These are phyloP conservation scores for Stentor roeselii DNA, from an alignment of 73 alveolate genomes.

Conservation along the genomic window DNA sequence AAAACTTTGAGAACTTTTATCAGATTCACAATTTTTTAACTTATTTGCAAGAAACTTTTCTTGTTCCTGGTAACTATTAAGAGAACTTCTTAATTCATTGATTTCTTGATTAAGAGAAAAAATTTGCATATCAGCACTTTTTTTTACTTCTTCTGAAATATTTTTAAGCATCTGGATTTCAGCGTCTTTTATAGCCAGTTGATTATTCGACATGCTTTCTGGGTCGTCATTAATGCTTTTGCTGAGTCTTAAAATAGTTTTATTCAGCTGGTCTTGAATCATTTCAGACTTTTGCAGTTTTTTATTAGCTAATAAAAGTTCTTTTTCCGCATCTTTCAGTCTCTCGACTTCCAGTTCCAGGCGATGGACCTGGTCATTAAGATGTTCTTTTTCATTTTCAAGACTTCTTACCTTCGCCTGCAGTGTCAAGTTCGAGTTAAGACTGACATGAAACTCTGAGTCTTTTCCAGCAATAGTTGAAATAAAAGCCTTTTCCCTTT, in stretches of 20 bases:
- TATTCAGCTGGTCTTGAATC: not conserved
- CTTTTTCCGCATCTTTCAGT: not conserved
- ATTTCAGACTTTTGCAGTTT: not conserved
- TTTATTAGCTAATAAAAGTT: no score
- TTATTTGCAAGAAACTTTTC: not conserved
- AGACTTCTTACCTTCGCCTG: not conserved
- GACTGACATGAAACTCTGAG: not conserved
- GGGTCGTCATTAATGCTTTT: not conserved
- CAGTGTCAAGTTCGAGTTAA: not conserved
- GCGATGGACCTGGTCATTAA: not conserved
- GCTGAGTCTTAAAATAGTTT: not conserved
- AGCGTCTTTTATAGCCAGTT: not conserved
- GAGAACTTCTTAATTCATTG: not conserved
- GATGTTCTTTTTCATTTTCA: constrained; percentile 2
- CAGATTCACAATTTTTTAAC: not conserved
- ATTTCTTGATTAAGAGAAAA: not conserved
- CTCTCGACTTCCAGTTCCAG: not conserved
- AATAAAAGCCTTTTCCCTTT: not conserved
- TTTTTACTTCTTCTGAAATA: not conserved
- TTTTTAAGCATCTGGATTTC: not conserved
- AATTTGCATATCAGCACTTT: constrained; percentile 5
- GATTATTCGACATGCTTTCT: not conserved
- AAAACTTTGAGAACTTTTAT: not conserved
- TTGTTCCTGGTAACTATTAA: not conserved
- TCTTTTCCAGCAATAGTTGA: not conserved